Conservation (phyloP, 78 protist genomes). For the Acrasis kona region DNA sequence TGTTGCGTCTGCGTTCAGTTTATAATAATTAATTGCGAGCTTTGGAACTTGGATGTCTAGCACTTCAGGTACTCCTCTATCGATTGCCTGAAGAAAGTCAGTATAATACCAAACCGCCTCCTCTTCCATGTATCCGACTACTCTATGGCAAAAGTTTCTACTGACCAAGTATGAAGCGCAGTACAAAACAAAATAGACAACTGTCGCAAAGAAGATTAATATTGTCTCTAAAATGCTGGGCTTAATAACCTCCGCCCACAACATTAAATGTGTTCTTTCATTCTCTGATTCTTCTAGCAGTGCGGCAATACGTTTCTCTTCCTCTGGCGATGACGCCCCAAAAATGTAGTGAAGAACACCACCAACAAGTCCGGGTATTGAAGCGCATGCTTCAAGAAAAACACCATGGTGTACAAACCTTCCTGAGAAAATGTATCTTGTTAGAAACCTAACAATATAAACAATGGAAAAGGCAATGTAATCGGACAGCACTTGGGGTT, state of each 20-base stretch:
- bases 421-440: too few species aligned
- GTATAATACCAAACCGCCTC: constrained; percentile 53
- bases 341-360: too few species aligned
- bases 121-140: constrained; percentile 81
- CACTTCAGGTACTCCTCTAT: constrained; percentile 17
- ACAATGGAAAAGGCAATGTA: too few species aligned
- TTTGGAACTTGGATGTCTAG: constrained; percentile 33
- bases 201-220: constrained; percentile 33
- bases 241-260: constrained; percentile 27
- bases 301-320: too few species aligned
- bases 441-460: too few species aligned
- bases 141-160: constrained; percentile 56
- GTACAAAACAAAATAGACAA: constrained; percentile 26
- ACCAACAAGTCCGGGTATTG: too few species aligned
- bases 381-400: too few species aligned
- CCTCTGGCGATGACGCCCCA: too few species aligned
- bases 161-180: constrained; percentile 14
- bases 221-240: constrained; percentile 8
- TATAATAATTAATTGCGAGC: constrained; percentile 63
- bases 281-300: constrained; percentile 70
- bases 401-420: too few species aligned
- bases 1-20: constrained; percentile 46
- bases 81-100: constrained; percentile 16
- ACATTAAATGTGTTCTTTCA: constrained; percentile 75
- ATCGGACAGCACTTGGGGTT: too few species aligned